phyloP scores from a whole-genome alignment of 805 yeast genomes.

The Yamadazyma sp. region DNA sequence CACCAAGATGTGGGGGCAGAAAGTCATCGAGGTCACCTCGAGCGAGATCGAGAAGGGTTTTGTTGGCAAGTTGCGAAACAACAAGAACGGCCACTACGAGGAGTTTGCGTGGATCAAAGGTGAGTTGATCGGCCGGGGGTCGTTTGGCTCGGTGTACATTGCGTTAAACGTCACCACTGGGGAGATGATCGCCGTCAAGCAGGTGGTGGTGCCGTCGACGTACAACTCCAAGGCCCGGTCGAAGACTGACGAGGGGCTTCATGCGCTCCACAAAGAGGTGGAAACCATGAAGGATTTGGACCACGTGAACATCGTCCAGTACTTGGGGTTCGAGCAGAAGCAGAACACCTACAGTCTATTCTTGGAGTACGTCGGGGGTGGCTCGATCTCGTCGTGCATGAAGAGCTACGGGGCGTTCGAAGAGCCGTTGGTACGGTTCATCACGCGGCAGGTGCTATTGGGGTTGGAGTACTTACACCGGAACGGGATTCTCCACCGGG shows the following conservation, averaged over 20 bases:
- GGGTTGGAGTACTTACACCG: constrained; percentile 89
- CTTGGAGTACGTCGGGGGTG: constrained; percentile 96
- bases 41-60: constrained; percentile 61
- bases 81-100: constrained; percentile 61
- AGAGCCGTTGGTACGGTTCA: constrained; percentile 66
- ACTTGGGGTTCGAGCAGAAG: constrained; percentile 85
- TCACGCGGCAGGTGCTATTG: constrained; percentile 75
- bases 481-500: constrained; percentile 87
- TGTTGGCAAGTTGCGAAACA: constrained; percentile 63
- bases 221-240: constrained; percentile 21
- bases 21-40: constrained; percentile 85
- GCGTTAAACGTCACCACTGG: constrained; percentile 96
- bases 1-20: constrained; percentile 98
- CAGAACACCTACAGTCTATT: constrained; percentile 79
- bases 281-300: constrained; percentile 92
- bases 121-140: constrained; percentile 93
- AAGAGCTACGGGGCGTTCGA: constrained; percentile 83
- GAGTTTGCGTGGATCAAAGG: constrained; percentile 98
- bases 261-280: constrained; percentile 85
- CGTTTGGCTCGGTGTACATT: constrained; percentile 90
- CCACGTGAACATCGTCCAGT: constrained; percentile 92
- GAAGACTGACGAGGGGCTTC: constrained; percentile 61
- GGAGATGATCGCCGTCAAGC: constrained; percentile 98
- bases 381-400: constrained; percentile 86
- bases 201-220: constrained; percentile 64